phyloP scores from a whole-genome alignment of 2,329 filamentous ascomycete genomes.

The Rasamsonia emersonii region DNA sequence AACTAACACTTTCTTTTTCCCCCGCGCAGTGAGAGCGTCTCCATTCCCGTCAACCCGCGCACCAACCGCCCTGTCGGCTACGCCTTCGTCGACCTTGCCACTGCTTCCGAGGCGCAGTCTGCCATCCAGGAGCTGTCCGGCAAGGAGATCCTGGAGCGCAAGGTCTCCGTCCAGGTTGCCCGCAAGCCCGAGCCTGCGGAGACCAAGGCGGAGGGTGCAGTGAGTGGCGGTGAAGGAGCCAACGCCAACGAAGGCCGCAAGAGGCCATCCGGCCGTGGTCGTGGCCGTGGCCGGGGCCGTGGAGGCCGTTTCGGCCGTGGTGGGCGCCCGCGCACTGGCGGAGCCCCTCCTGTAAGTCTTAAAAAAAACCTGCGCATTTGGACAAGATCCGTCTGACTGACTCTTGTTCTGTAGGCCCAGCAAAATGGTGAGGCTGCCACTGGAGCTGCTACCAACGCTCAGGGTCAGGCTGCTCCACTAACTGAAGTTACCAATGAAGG shows the following conservation, averaged over 20 bases:
- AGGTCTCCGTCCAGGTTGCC: conserved; percentile 97
- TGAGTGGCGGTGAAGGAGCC: conserved; percentile 64
- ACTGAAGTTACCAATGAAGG: conserved; percentile 49
- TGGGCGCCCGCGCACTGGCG: conserved; percentile 61
- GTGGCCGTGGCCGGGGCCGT: conserved; percentile 55
- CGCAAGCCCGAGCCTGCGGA: conserved; percentile 87
- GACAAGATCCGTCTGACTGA: no score
- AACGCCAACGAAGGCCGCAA: conserved; percentile 58
- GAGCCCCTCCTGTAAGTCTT: conserved; percentile 47
- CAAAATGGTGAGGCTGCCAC: conserved; percentile 29
- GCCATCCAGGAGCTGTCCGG: conserved; percentile 93
- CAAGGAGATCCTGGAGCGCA: conserved; percentile 95
- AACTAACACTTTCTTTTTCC: conserved; percentile 7
- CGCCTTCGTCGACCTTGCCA: conserved; percentile 96
- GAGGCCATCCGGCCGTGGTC: conserved; percentile 49
- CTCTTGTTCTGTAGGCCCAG: conserved; percentile 4
- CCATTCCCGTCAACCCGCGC: conserved; percentile 98
- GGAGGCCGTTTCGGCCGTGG: conserved; percentile 58
- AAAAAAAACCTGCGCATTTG: no score
- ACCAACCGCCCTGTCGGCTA: conserved; percentile 98
- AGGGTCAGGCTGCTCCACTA: conserved; percentile 45
- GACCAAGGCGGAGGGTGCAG: conserved; percentile 62
- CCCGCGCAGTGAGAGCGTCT: conserved; percentile 97
- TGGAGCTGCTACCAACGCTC: conserved; percentile 36
- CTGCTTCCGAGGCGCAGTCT: conserved; percentile 86